phyloP scores from a whole-genome alignment of 176 grass and related monocot genomes.

The Juncus inflexus region DNA sequence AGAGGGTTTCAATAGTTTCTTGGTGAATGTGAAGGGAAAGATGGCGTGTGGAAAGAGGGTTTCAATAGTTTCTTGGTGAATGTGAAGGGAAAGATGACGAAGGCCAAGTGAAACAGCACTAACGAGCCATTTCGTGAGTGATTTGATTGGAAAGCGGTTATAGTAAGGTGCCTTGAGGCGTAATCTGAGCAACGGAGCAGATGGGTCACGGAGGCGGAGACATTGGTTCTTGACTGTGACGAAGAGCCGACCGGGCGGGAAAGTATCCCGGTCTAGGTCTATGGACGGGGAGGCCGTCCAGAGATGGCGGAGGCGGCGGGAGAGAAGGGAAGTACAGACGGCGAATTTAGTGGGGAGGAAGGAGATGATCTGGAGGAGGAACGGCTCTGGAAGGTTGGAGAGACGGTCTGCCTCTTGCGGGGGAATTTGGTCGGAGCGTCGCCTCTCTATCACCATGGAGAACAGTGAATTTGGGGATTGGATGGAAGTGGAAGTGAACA shows the following conservation, averaged over 20 bases:
- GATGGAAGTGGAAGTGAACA: no score
- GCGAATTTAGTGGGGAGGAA: background rate
- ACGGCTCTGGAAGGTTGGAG: background rate
- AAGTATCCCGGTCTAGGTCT: background rate
- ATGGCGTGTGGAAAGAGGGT: background rate
- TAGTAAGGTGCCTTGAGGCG: background rate
- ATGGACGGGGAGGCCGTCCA: constrained; percentile 3
- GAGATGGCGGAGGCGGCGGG: background rate
- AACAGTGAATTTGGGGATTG: no score
- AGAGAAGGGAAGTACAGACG: constrained; percentile 1
- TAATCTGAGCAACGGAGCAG: background rate
- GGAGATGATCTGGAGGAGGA: constrained; percentile 17
- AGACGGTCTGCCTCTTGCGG: background rate
- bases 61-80: background rate
- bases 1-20: background rate
- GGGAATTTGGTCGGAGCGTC: no score
- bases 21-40: constrained; percentile 3
- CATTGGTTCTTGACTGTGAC: background rate
- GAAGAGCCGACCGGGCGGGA: background rate
- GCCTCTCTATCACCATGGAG: no score
- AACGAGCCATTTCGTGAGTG: constrained; percentile 2
- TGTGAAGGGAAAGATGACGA: background rate
- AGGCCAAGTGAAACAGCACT: background rate
- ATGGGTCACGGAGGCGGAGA: background rate
- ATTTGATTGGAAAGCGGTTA: background rate